Evolutionary conservation across 208 protist species (phyloP).

Genomic region (Crithidia sp.): DNA sequence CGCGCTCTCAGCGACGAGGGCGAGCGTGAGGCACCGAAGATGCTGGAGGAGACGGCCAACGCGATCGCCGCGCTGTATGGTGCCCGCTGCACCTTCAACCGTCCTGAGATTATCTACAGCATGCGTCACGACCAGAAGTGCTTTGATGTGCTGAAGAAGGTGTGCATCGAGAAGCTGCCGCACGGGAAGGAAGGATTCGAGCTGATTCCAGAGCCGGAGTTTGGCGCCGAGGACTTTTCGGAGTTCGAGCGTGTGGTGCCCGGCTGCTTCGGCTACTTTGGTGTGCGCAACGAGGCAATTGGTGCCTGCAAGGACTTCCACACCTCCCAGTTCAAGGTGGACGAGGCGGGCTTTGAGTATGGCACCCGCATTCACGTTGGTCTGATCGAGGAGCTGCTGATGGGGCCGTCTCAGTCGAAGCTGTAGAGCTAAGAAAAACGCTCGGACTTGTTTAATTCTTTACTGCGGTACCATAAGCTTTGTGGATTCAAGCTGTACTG

Average conservation of each 20-base stretch:
- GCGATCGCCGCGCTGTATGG: constrained; percentile 54
- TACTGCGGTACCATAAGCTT: too few species aligned
- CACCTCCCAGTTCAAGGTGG: constrained; percentile 51
- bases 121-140: constrained; percentile 62
- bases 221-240: constrained; percentile 67
- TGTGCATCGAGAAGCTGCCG: constrained; percentile 42
- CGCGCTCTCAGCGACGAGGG: constrained; percentile 53
- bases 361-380: constrained; percentile 54
- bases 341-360: constrained; percentile 52
- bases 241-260: constrained; percentile 65
- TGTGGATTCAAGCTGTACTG: too few species aligned
- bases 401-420: neutral
- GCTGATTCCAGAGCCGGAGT: constrained; percentile 40
- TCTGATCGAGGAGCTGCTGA: constrained; percentile 38
- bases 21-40: constrained; percentile 35
- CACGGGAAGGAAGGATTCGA: constrained; percentile 40
- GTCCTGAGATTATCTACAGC: constrained; percentile 41
- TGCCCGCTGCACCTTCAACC: constrained; percentile 27
- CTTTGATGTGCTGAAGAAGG: constrained; percentile 49
- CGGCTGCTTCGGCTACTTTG: constrained; percentile 65
- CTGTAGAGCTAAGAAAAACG: neutral
- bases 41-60: constrained; percentile 57
- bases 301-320: constrained; percentile 46
- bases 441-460: neutral
- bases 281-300: constrained; percentile 33